Base-by-base conservation (phyloP, 164 flowering plant species). In the Aristolochia contorta region DNA sequence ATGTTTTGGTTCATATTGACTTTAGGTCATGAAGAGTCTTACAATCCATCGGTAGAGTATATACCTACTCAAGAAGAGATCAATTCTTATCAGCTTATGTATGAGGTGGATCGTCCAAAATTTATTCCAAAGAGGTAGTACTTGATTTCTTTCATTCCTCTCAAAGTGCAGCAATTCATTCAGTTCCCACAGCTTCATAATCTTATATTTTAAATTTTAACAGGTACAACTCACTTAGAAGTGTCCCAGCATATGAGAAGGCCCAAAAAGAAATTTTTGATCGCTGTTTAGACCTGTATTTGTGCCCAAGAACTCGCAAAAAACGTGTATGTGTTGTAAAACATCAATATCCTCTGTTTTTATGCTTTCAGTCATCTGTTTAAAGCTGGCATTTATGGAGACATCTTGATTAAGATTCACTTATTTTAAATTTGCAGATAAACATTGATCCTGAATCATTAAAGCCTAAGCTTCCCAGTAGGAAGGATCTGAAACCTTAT, bases 11-110 rank as follows among this genome's bases (percentile, higher is more conserved):
- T 65, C 55, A n/a, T 12, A 10, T 21, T 37, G 52, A 50, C 47
- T 67, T 67, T 23, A 94, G 99, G 96, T 33, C 99, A 94, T 59
- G 97, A 85, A 66, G 96, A 85, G 68, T 86, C 99, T 18, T 89
- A 83, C 59, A 89, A 85, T 75, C 97, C 97, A 65, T 83, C 99
- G 25, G 56, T 75, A 16, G 99, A 94, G 62, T 94, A 81, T 70
- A 82, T 91, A n/a, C 99, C 97, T 61, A 84, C 93, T 24, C 87
- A 85, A 73, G 97, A 94, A 75, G 99, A 91, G 77, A 79, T 89
- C 1, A 79, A 82, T 69, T 70, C 91, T 63, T 89, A 85, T 67
- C 78, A 89, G 69, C 71, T 89, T 55, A 83, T 91, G 96, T 80
- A 68, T 75, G 97, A 94, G 72, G 97, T 91, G 71, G 97, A 94